Evolutionary conservation across 1,284 basidiomycete species (phyloP), one percentile per base, ranked within the genome.

Genomic region (Pseudozyma sp.): DNA sequence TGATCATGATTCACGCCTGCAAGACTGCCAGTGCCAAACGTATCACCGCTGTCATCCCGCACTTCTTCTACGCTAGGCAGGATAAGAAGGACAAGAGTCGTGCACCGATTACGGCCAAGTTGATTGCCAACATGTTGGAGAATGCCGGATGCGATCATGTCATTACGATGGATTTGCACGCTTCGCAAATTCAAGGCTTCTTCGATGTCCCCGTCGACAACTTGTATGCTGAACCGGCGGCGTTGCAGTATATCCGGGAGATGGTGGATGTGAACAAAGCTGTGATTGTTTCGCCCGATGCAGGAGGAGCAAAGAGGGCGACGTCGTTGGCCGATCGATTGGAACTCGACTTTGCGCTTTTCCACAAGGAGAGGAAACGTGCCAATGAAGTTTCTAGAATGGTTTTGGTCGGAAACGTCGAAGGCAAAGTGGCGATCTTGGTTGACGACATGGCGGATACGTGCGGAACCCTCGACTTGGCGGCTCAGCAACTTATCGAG

Each of bases 381-480:
- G 97, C 96, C 43, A 99, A 98, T 87, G 94, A 98, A 83, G 96
- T 99, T 19, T 97, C 95, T 55, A 91, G 97, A 65, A 99, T 99
- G 97, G 91, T 99, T 51, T 91, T 99, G 55, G 97, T 99, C 66
- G 97, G 97, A 6, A 91, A 92, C 80, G 95, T 96, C 74, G 90
- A 90, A 81, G 94, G 91, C 86, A 99, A 99, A 87, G 89, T 92
- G 47, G 97, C 96, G 61, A 94, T 99, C 72, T 89, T 99, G n/a
- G 95, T 99, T 55, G 97, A 99, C 88, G 97, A 99, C 87, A 99
- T 99, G 97, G 85, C 97, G 55, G 97, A 99, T 86, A 99, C 97
- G 45, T 99, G 97, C 85, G 97, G 97, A 47, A 99, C 97, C 63
- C 89, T 99, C 59, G 95, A 94, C 78, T 89, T 97, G 43, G 97